These are phyloP conservation scores for Mariannaea sp. DNA, from an alignment of 2,329 filamentous ascomycete species.

Conservation along the genomic window DNA sequence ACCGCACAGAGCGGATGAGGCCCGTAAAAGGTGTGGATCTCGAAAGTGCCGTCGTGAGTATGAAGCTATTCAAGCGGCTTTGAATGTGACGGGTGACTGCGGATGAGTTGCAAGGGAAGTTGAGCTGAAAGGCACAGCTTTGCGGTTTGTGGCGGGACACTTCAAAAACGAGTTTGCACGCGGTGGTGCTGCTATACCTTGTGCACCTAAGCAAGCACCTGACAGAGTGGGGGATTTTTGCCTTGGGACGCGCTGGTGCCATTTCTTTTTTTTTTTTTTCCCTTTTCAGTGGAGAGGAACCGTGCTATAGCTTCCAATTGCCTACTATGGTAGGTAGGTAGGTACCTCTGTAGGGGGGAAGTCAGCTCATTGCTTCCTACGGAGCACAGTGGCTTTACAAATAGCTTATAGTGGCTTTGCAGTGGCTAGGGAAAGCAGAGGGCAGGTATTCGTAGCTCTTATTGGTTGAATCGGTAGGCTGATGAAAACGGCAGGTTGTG, in stretches of 20 bases:
- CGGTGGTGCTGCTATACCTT: slow-evolving; percentile 10
- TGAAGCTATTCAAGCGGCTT: slow-evolving; percentile 31
- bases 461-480: background rate
- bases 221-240: slow-evolving; percentile 24
- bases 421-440: slow-evolving; percentile 13
- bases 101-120: slow-evolving; percentile 8
- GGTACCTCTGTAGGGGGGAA: no score
- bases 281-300: no score
- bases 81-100: slow-evolving; percentile 14
- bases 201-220: slow-evolving; percentile 24
- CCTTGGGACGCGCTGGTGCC: no score
- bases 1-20: slow-evolving; percentile 32
- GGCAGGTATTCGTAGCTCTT: background rate
- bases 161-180: slow-evolving; percentile 22
- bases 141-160: slow-evolving; percentile 24
- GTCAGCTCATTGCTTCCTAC: no score
- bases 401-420: slow-evolving; percentile 8
- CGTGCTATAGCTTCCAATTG: no score
- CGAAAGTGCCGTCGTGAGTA: slow-evolving; percentile 16
- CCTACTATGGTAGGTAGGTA: no score
- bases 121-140: no score
- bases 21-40: slow-evolving; percentile 32
- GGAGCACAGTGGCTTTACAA: no score
- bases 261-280: no score
- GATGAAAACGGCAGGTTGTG: slow-evolving; percentile 15